These are phyloP conservation scores for Closterium sp. DNA, from an alignment of 139 green algal species.

Conservation along the genomic window DNA sequence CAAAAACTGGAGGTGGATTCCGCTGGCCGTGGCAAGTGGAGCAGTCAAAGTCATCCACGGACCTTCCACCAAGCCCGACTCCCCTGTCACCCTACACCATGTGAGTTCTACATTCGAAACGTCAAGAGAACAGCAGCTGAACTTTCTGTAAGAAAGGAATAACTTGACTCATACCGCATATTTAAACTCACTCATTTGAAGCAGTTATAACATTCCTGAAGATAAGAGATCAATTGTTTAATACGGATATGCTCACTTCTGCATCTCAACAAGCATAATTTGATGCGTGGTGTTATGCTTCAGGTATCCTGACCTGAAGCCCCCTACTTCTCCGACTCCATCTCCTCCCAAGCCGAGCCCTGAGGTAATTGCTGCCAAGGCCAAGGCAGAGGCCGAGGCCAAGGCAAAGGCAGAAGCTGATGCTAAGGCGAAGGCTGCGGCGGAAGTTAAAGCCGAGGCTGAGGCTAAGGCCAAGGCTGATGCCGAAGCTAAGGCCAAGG, in stretches of 20 bases:
- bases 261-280: too few relatives aligned
- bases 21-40: constrained; percentile 35
- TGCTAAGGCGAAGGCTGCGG: constrained; percentile 25
- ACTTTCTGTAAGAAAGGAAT: too few relatives aligned
- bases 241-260: too few relatives aligned
- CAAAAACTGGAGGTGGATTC: not conserved
- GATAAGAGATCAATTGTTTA: too few relatives aligned
- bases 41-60: constrained; percentile 28
- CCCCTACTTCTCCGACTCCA: constrained; percentile 41
- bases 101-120: constrained; percentile 7
- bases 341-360: constrained; percentile 4
- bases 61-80: constrained; percentile 45
- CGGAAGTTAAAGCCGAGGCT: constrained; percentile 5
- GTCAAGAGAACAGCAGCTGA: not conserved
- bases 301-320: constrained; percentile 49
- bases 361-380: not conserved
- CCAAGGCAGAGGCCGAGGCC: constrained; percentile 34
- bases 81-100: constrained; percentile 49
- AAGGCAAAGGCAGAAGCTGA: constrained; percentile 29
- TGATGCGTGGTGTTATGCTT: not conserved
- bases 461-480: constrained; percentile 3
- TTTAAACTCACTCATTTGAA: too few relatives aligned
- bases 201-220: too few relatives aligned
- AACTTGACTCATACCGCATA: too few relatives aligned
- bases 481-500: constrained; percentile 1